Conservation (phyloP, 2,329 filamentous ascomycete genomes). For the Elsinoe arachidis region DNA sequence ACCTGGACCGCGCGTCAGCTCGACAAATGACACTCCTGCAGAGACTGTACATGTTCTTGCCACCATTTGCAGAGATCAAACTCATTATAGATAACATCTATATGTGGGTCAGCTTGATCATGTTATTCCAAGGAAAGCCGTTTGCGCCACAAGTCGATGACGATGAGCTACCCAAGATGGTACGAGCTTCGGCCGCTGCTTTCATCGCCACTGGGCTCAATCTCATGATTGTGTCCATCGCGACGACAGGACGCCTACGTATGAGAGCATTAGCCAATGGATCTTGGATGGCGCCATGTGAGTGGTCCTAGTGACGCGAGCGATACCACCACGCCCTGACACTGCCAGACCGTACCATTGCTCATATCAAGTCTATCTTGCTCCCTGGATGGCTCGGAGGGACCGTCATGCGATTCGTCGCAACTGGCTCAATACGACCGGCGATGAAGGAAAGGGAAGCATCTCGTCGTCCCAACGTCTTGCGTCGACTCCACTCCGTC, state of each 20-base stretch:
- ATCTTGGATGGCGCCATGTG: slow-evolving; percentile 14
- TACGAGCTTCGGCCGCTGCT: background rate
- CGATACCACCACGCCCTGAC: background rate
- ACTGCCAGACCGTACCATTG: slow-evolving; percentile 1
- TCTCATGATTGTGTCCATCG: background rate
- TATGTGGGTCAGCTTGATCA: slow-evolving; percentile 3
- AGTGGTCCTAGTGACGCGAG: background rate
- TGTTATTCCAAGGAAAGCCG: background rate
- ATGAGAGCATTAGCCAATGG: slow-evolving; percentile 32
- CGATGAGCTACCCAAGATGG: background rate
- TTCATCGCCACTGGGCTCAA: background rate
- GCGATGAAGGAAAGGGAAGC: slow-evolving; percentile 50
- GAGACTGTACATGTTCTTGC: slow-evolving; percentile 2
- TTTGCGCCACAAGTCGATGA: background rate
- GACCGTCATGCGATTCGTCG: slow-evolving; percentile 50
- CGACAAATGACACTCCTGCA: background rate
- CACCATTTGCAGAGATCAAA: background rate
- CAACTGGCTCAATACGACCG: slow-evolving; percentile 50
- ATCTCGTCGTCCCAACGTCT: slow-evolving; percentile 34
- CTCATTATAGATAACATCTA: background rate
- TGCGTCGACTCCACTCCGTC: slow-evolving; percentile 46
- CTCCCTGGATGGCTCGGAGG: slow-evolving; percentile 41
- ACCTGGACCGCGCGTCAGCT: background rate
- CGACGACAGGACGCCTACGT: background rate
- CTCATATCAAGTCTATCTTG: slow-evolving; percentile 17